Conservation (phyloP, 495 filamentous ascomycete species). For the Achaetomiella virescens region DNA sequence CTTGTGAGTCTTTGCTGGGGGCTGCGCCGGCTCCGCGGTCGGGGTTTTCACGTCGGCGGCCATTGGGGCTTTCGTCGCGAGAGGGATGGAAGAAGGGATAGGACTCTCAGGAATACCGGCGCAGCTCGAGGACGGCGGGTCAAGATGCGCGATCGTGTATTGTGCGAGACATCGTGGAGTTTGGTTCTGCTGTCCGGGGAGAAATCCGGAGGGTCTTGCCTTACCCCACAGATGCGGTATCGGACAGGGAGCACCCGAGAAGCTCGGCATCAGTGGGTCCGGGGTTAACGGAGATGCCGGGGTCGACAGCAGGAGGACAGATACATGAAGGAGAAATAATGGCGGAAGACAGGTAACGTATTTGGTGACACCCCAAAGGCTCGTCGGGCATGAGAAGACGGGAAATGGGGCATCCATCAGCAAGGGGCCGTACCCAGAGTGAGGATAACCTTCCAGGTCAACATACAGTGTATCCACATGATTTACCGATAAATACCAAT, state of each 20-base stretch:
- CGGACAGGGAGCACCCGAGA: slow-evolving; percentile 8
- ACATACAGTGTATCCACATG: too few species aligned
- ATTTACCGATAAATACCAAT: too few species aligned
- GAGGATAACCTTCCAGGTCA: too few species aligned
- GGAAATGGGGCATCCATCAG: too few species aligned
- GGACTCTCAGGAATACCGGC: neutral
- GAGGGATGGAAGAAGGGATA: neutral
- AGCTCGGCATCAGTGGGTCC: slow-evolving; percentile 9
- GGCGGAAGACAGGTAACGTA: too few species aligned
- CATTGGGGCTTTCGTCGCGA: slow-evolving; percentile 13
- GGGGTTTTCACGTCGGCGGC: slow-evolving; percentile 6
- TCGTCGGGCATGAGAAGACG: too few species aligned
- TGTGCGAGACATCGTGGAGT: slow-evolving; percentile 3
- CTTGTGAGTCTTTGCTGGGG: slow-evolving; percentile 16
- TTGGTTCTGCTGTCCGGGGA: neutral
- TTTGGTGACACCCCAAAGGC: too few species aligned
- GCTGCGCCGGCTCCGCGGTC: slow-evolving; percentile 5
- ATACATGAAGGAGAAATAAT: too few species aligned
- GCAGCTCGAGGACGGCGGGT: neutral
- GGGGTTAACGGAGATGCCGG: neutral
- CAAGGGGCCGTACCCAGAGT: too few species aligned
- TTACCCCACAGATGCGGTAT: slow-evolving; percentile 13
- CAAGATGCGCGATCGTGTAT: neutral
- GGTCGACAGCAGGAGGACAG: too few species aligned
- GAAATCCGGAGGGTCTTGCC: neutral